Evolutionary conservation across 768 basidiomycete species (phyloP), one percentile per base, ranked within the genome.

Genomic region (Epithele typhae): DNA sequence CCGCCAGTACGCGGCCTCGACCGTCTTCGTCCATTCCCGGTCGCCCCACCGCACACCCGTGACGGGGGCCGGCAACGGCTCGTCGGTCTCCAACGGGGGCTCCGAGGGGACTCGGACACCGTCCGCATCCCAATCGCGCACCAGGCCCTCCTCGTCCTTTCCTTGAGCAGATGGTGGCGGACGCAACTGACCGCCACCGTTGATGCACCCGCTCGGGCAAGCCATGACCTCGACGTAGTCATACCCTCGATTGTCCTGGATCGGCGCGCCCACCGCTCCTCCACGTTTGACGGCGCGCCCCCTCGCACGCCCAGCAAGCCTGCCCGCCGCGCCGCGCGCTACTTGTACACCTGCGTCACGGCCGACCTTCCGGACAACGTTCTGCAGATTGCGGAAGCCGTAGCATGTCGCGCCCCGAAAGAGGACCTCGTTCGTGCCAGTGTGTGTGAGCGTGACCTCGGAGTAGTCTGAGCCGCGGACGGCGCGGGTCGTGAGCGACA

Each of bases 221-320:
- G 96, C 96, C 96, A 99, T 98, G 52, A 99, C 92, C 61, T 96
- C 93, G 33, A 95, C 84, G 64, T 92, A 96, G 68, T 95, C 92
- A 62, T 91, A 91, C 35, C 74, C 70, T 49, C 64, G 68, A 42
- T 64, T 68, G 40, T 76, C 74, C 45, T 64, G 66, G 7, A 30
- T 30, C 43, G 75, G 73, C 58, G 61, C 42, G 33, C 55, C 53
- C 58, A 53, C 32, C 33, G 33, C 50, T 33, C 58, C 47, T 36
- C 59, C 56, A 52, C 58, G 33, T 57, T 65, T 41, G 40, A 51
- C 53, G 39, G 57, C 57, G 44, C 63, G 40, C 45, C 46, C 55
- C 46, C 61, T 44, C 50, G 59, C 24, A 3, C 62, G 67, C 17
- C 32, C 42, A 0, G 63, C 66, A 22, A 74, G 54, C 37, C 68